Evolutionary conservation across 169 alveolate genomes (phyloP).

Genomic region (Eimeria sp.): DNA sequence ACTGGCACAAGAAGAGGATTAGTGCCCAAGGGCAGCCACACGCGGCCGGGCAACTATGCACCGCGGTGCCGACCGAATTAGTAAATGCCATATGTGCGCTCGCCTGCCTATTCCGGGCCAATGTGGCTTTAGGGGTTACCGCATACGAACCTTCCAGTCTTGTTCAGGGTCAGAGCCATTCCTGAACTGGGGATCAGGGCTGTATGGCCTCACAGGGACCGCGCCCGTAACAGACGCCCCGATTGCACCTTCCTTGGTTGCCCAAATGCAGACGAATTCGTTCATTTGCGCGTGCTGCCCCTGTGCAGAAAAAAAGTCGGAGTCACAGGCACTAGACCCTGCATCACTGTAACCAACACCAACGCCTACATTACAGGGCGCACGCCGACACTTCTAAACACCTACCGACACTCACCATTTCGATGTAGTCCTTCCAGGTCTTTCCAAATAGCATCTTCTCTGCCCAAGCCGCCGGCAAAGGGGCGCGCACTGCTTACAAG

Average conservation of each 20-base stretch:
- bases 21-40: neutral
- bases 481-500: slow-evolving; percentile 66
- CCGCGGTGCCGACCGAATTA: no score
- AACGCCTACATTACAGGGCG: neutral
- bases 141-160: slow-evolving; percentile 75
- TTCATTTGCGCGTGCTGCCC: slow-evolving; percentile 54
- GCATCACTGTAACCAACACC: neutral
- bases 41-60: neutral
- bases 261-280: slow-evolving; percentile 76
- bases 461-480: slow-evolving; percentile 40
- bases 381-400: neutral
- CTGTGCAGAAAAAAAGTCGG: neutral
- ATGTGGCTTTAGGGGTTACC: neutral
- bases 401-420: slow-evolving; percentile 25
- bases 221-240: slow-evolving; percentile 81
- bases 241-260: slow-evolving; percentile 70
- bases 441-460: slow-evolving; percentile 43
- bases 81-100: neutral
- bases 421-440: slow-evolving; percentile 56
- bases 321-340: neutral
- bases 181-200: slow-evolving; percentile 14
- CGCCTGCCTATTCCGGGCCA: neutral
- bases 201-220: slow-evolving; percentile 58
- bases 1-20: neutral
- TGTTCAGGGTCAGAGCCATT: slow-evolving; percentile 60